Conservation (phyloP, 306 rosid species). For the Dicorynia guianensis region DNA sequence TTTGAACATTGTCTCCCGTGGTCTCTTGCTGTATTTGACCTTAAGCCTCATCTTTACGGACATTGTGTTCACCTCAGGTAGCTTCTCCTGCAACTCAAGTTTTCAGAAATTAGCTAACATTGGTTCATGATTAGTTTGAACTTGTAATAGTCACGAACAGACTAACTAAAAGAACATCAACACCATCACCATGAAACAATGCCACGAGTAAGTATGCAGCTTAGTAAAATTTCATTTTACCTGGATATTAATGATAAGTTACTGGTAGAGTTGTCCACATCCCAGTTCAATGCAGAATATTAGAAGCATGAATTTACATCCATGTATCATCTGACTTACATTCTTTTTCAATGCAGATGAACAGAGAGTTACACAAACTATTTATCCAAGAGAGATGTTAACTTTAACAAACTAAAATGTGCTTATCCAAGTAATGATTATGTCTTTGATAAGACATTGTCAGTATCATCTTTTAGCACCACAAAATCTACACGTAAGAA, state of each 20-base stretch:
- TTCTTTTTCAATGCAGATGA: background rate
- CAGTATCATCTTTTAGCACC: constrained; percentile 1
- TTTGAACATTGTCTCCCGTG: constrained; percentile 20
- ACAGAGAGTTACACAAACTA: background rate
- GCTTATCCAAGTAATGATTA: background rate
- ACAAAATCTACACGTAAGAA: background rate
- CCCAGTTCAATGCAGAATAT: constrained; percentile 3
- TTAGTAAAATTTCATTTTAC: background rate
- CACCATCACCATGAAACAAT: no score
- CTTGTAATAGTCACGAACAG: background rate
- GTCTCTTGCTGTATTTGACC: constrained; percentile 34
- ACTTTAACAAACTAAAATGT: background rate
- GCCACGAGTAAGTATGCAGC: background rate
- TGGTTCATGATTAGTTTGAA: background rate
- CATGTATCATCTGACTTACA: background rate
- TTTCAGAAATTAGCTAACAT: constrained; percentile 33
- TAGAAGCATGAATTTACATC: constrained; percentile 1
- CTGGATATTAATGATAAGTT: constrained; percentile 1
- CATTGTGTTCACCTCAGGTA: constrained; percentile 27
- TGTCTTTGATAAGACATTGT: background rate
- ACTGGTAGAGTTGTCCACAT: background rate
- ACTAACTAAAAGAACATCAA: no score
- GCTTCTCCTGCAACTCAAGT: constrained; percentile 43
- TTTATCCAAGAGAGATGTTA: background rate
- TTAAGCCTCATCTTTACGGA: constrained; percentile 37